Conservation (phyloP, 2,329 filamentous ascomycete genomes). For the Cladophialophora bantiana region DNA sequence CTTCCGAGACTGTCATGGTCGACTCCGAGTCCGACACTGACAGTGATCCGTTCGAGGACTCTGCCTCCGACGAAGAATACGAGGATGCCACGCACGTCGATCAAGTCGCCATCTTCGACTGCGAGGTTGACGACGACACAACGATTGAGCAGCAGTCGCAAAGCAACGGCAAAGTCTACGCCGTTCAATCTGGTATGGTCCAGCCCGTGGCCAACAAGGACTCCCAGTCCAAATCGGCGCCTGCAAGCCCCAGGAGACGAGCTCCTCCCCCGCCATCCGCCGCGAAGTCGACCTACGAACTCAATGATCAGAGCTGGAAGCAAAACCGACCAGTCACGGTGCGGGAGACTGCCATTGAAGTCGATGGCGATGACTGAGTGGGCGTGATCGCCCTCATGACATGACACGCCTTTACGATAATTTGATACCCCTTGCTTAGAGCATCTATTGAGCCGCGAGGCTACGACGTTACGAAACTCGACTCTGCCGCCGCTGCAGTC, state of each 20-base stretch:
- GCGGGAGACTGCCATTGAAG: constrained; percentile 34
- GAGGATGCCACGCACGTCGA: constrained; percentile 21
- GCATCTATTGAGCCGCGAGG: constrained; percentile 15
- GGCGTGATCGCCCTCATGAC: neutral
- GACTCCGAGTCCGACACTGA: constrained; percentile 33
- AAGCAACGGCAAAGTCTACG: constrained; percentile 16
- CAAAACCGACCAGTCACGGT: constrained; percentile 32
- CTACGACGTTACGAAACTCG: constrained; percentile 12
- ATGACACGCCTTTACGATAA: constrained; percentile 13
- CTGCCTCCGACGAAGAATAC: constrained; percentile 20
- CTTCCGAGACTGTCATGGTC: constrained; percentile 31
- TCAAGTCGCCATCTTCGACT: constrained; percentile 34
- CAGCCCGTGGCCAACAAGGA: constrained; percentile 18
- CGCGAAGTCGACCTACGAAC: constrained; percentile 19
- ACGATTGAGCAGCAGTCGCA: constrained; percentile 14
- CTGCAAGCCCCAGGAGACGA: constrained; percentile 21
- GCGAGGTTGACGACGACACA: constrained; percentile 26
- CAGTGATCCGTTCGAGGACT: constrained; percentile 35
- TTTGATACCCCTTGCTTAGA: constrained; percentile 17
- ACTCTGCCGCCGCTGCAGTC: neutral
- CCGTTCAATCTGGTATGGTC: constrained; percentile 12
- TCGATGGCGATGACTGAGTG: constrained; percentile 31
- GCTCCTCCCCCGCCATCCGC: constrained; percentile 29
- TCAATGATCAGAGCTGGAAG: constrained; percentile 30
- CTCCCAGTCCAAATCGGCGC: constrained; percentile 14